Conservation (phyloP, 805 yeast genomes). For the Metschnikowia lachancei region DNA sequence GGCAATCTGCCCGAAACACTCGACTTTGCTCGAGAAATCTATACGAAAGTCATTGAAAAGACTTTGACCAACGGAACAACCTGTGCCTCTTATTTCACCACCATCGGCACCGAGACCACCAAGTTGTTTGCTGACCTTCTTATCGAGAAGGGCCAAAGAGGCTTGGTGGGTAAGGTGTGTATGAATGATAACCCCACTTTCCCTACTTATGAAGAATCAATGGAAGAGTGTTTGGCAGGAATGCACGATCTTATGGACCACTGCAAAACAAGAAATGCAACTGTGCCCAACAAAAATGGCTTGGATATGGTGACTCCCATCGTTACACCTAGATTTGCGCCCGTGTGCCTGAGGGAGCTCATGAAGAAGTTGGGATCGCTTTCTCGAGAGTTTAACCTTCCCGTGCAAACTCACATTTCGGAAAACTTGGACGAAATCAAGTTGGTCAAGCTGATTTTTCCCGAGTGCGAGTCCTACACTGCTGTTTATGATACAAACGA, state of each 20-base stretch:
- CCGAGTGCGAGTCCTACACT: constrained; percentile 65
- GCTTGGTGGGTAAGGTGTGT: constrained; percentile 89
- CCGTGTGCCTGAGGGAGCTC: constrained; percentile 68
- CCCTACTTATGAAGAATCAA: constrained; percentile 69
- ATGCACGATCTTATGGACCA: constrained; percentile 57
- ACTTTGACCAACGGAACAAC: constrained; percentile 85
- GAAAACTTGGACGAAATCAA: constrained; percentile 76
- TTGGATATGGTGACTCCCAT: constrained; percentile 62
- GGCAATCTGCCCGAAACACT: constrained; percentile 34
- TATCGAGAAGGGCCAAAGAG: constrained; percentile 71
- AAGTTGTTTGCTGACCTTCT: constrained; percentile 73
- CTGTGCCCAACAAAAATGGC: constrained; percentile 13
- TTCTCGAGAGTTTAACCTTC: constrained; percentile 48
- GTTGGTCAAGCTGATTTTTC: constrained; percentile 71
- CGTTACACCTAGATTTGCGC: constrained; percentile 92
- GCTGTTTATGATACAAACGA: constrained; percentile 69
- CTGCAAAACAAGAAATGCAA: constrained; percentile 54
- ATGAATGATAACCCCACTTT: constrained; percentile 72
- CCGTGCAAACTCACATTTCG: constrained; percentile 87
- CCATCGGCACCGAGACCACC: constrained; percentile 72
- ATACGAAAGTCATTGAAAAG: constrained; percentile 61
- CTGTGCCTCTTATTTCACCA: constrained; percentile 87
- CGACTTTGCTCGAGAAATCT: constrained; percentile 57
- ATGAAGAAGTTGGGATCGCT: constrained; percentile 62
- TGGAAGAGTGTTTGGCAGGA: constrained; percentile 50